Conservation (phyloP, 257 asterid genomes). For the Petrea volubilis region DNA sequence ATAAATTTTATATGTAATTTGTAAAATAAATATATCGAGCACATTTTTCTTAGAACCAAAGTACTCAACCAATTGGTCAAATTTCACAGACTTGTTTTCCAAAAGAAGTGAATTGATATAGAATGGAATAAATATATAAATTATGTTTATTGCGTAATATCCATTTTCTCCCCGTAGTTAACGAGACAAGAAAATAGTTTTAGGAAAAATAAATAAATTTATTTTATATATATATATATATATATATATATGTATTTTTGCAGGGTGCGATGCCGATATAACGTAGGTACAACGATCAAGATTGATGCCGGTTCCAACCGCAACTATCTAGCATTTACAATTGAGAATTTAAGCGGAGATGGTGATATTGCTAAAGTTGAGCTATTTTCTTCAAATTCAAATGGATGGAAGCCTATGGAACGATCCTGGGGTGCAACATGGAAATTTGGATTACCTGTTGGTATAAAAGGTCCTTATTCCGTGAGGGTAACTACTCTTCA, state of each 20-base stretch:
- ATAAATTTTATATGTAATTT: too few species aligned
- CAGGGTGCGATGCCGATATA: slow-evolving; percentile 37
- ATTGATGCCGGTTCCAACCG: slow-evolving; percentile 32
- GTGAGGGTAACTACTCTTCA: slow-evolving; percentile 13
- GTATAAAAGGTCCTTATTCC: slow-evolving; percentile 32
- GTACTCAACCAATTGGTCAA: too few species aligned
- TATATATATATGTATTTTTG: background rate
- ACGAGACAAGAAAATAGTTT: too few species aligned
- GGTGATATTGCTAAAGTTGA: slow-evolving; percentile 36
- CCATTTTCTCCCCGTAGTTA: background rate
- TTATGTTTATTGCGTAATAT: too few species aligned
- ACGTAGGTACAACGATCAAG: slow-evolving; percentile 12
- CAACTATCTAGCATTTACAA: slow-evolving; percentile 24
- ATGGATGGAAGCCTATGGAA: slow-evolving; percentile 31
- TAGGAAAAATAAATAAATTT: background rate
- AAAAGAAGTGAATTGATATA: too few species aligned
- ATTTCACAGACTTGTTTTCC: too few species aligned
- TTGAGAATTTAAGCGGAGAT: slow-evolving; percentile 39
- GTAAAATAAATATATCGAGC: too few species aligned
- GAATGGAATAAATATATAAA: too few species aligned
- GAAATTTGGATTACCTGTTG: background rate
- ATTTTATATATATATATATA: background rate
- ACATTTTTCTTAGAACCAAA: too few species aligned
- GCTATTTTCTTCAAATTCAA: slow-evolving; percentile 19
- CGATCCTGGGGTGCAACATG: slow-evolving; percentile 35